Conservation (phyloP, 2,329 filamentous ascomycete genomes). For the Elsinoe australis region DNA sequence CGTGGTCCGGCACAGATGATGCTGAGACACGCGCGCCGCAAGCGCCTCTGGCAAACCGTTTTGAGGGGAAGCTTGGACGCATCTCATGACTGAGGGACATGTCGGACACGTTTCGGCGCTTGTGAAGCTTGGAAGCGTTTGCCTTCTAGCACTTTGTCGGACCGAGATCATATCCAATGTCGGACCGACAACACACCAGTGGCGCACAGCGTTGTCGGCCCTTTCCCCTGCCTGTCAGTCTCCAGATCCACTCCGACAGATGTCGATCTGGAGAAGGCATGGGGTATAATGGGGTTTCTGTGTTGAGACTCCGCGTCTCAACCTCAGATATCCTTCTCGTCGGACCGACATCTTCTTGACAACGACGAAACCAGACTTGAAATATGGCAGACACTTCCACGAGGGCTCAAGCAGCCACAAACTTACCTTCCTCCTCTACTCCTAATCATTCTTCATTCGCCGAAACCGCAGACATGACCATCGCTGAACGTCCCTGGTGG, state of each 20-base stretch:
- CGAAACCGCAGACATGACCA: constrained; percentile 14
- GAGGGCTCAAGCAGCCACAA: constrained; percentile 6
- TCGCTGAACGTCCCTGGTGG: constrained; percentile 33
- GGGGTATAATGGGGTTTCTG: constrained; percentile 2
- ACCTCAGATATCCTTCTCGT: background rate
- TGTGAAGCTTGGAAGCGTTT: background rate
- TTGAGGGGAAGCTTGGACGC: constrained; percentile 12
- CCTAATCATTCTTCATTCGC: background rate
- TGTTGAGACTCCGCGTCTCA: constrained; percentile 15
- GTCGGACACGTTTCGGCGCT: no score
- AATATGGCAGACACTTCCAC: constrained; percentile 13
- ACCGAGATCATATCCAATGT: background rate
- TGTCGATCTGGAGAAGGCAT: constrained; percentile 1
- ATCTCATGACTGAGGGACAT: constrained; percentile 3
- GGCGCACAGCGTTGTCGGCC: background rate
- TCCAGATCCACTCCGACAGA: background rate
- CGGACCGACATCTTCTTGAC: constrained; percentile 1
- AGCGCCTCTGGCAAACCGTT: constrained; percentile 2
- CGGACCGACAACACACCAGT: background rate
- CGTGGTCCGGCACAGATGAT: background rate
- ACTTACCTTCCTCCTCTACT: background rate
- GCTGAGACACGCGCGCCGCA: constrained; percentile 6
- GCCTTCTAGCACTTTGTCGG: background rate
- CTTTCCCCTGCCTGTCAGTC: background rate
- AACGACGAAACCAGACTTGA: background rate